Evolutionary conservation across 345 rosid genomes (phyloP).

Genomic region (Nephelium lappaceum): DNA sequence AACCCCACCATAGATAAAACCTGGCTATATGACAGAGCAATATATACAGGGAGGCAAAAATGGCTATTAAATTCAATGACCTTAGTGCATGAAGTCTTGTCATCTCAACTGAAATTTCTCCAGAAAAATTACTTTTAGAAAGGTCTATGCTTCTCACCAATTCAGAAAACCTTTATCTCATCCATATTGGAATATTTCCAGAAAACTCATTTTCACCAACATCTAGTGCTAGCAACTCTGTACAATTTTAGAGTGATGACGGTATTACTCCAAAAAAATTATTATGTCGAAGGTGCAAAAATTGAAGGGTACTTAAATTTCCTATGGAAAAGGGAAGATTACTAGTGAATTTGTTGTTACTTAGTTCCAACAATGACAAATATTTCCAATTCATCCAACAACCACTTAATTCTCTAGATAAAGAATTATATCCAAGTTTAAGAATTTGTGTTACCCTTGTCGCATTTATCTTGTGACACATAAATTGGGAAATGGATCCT

Average conservation of each 20-base stretch:
- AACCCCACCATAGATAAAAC: too few species aligned
- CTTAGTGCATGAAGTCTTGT: too few species aligned
- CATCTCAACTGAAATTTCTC: too few species aligned
- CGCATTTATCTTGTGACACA: conserved; percentile 24
- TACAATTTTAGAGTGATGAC: background rate
- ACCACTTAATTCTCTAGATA: conserved; percentile 33
- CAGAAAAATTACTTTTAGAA: too few species aligned
- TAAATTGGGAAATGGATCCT: background rate
- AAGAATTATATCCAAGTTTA: conserved; percentile 36
- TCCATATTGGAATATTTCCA: too few species aligned
- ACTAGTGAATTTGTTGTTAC: conserved; percentile 6
- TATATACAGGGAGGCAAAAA: too few species aligned
- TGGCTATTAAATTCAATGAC: too few species aligned
- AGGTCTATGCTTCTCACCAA: too few species aligned
- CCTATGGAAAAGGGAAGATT: background rate
- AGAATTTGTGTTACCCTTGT: conserved; percentile 27
- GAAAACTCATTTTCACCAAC: background rate
- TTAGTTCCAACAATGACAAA: conserved; percentile 7
- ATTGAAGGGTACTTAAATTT: background rate
- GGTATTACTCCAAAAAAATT: background rate
- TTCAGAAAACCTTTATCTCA: too few species aligned
- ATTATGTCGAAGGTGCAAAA: background rate
- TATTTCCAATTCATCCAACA: conserved; percentile 14
- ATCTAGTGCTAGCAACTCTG: background rate
- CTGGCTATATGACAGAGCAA: too few species aligned